Percentiles rank a stretch among this genome's conserved stretches.
Conservation (phyloP, 2,329 filamentous ascomycete genomes). For the Emericellopsis cladophorae region DNA sequence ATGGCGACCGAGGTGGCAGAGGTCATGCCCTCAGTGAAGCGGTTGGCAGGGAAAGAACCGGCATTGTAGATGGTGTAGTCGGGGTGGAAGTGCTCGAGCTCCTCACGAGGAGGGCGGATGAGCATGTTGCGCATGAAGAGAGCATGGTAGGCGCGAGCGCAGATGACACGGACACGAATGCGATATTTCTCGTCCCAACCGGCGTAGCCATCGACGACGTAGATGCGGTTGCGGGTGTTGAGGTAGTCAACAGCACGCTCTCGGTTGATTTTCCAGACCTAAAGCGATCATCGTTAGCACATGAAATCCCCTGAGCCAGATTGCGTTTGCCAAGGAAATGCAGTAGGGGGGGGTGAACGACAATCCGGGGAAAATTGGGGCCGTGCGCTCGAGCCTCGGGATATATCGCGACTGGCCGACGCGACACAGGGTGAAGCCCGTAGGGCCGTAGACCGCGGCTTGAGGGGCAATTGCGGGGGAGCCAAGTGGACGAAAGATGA, state of each 20-base stretch:
- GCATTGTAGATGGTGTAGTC: constrained; percentile 99
- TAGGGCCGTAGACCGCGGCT: background rate
- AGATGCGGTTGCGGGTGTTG: constrained; percentile 97
- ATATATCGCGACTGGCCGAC: background rate
- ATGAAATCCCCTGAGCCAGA: background rate
- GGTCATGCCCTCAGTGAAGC: constrained; percentile 97
- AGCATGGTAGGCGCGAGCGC: constrained; percentile 97
- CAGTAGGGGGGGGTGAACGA: background rate
- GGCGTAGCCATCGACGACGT: constrained; percentile 93
- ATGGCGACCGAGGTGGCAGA: constrained; percentile 95
- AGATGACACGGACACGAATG: constrained; percentile 94
- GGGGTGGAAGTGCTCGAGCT: constrained; percentile 94
- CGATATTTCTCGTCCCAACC: constrained; percentile 98
- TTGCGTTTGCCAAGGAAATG: too few species aligned
- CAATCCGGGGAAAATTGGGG: background rate
- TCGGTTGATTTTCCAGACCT: constrained; percentile 99
- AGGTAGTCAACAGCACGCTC: constrained; percentile 98
- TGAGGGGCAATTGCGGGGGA: background rate
- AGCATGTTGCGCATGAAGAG: constrained; percentile 99
- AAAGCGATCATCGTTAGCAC: constrained; percentile 3
- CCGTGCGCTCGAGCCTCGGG: constrained; percentile 2
- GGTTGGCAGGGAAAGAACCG: constrained; percentile 95
- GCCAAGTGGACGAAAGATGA: background rate
- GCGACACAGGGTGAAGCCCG: background rate
- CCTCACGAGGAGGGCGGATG: constrained; percentile 80